Conservation (phyloP, 78 protist genomes). For the Monosiga brevicollis region DNA sequence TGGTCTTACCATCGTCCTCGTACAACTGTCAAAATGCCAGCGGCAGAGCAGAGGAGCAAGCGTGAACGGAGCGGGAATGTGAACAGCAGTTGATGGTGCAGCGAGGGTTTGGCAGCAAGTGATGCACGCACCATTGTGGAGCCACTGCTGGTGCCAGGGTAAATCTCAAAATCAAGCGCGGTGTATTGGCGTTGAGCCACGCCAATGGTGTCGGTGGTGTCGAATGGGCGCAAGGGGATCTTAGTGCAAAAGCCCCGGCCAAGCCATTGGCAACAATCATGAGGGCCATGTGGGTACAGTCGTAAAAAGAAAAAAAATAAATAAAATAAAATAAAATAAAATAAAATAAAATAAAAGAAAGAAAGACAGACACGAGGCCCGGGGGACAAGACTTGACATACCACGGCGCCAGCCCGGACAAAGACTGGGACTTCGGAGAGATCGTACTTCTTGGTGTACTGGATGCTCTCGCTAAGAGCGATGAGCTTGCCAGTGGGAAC, state of each 20-base stretch:
- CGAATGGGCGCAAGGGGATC: conserved; percentile 7
- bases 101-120: not conserved
- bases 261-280: no score
- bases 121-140: not conserved
- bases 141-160: conserved; percentile 3
- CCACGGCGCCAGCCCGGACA: conserved; percentile 11
- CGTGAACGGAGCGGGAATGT: not conserved
- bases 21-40: not conserved
- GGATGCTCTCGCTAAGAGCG: not conserved
- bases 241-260: no score
- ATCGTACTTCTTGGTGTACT: not conserved
- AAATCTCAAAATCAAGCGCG: not conserved
- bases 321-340: no score
- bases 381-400: no score
- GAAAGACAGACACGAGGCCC: no score
- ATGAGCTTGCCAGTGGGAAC: not conserved
- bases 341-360: no score
- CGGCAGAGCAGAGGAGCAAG: no score
- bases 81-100: not conserved
- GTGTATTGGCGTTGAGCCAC: not conserved
- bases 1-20: conserved; percentile 35
- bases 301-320: no score
- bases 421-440: conserved; percentile 19
- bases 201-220: conserved; percentile 6
- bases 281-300: no score